Base-by-base conservation (phyloP, 495 filamentous ascomycete genomes). In the Viridothelium virens region DNA sequence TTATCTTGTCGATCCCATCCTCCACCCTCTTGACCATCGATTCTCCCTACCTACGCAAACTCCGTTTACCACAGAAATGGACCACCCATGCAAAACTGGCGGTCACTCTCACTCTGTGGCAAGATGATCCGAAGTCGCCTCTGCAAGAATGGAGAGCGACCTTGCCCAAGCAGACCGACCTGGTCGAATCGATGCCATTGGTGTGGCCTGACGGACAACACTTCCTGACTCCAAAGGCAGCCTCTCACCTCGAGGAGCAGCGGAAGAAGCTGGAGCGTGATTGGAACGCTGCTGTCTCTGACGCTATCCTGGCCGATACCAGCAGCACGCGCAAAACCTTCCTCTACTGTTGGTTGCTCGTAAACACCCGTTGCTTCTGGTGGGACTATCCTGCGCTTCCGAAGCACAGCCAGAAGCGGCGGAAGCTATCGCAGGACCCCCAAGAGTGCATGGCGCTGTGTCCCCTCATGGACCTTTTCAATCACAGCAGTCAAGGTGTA, bases 401-500 rank as follows among this genome's bases (percentile, higher is more conserved):
- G 74, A 3, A 74, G 79, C 62, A 50, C 2, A 64, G 67, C 59
- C 81, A 86, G 64, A 73, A 80, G 14, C 81, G 84, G 0, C 72
- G 77, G 37, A 75, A 79, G 36, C 78, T 75, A 1, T 69, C 64
- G 4, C 62, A 68, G 16, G 88, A 91, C 70, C 53, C 53, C 4
- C 53, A 59, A 36, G 87, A 93, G 75, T 83, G 86, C 63, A 89
- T 95, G 85, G 88, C 85, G 1, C 74, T 96, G 66, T 83, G 89
- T 75, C 91, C 91, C 1, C 90, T 94, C 65, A 86, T 90, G 1
- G 91, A 96, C 77, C 86, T 91, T 65, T 92, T 95, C 77, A 95
- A 96, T 73, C 91, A 93, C 74, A 78, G 80, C 1, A 84, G 88
- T 69, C 75, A 75, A 2, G 85, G 82, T 11, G 72, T 71, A 56